Conservation (phyloP, 2,329 filamentous ascomycete species). For the Harringtonia lauricola region DNA sequence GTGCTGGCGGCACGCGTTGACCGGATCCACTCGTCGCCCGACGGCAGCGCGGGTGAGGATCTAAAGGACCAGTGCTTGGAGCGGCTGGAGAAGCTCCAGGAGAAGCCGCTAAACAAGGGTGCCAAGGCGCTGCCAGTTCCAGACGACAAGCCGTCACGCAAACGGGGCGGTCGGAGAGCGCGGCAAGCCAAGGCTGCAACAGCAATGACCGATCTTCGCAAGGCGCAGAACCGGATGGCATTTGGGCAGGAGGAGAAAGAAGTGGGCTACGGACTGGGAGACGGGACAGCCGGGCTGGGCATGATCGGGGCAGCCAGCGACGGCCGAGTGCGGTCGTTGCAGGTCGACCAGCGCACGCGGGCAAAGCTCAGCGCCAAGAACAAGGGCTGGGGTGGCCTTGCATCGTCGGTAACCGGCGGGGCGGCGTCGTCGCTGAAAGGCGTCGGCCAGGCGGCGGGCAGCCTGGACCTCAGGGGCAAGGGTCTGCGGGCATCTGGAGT, state of each 20-base stretch:
- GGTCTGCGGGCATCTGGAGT: constrained; percentile 76
- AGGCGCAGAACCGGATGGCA: constrained; percentile 90
- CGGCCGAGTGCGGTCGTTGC: constrained; percentile 76
- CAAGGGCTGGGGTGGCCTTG: constrained; percentile 73
- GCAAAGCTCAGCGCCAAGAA: constrained; percentile 93
- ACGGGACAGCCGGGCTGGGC: constrained; percentile 76
- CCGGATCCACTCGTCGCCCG: constrained; percentile 66
- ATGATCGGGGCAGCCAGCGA: constrained; percentile 90
- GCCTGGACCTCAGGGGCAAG: constrained; percentile 62
- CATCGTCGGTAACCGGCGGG: constrained; percentile 49
- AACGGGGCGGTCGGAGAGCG: constrained; percentile 81
- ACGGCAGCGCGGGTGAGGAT: constrained; percentile 74
- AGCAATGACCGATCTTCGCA: constrained; percentile 92
- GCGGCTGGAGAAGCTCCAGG: constrained; percentile 83
- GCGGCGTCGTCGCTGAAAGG: constrained; percentile 71
- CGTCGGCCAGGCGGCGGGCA: constrained; percentile 55
- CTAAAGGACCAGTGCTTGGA: constrained; percentile 75
- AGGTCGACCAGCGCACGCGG: constrained; percentile 86
- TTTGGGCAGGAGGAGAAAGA: constrained; percentile 95
- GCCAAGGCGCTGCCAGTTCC: constrained; percentile 78
- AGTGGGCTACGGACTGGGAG: constrained; percentile 78
- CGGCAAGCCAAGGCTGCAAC: constrained; percentile 93
- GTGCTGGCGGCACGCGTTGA: constrained; percentile 90
- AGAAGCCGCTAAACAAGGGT: constrained; percentile 83
- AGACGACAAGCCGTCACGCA: constrained; percentile 88